A percentile compares a stretch with the other conserved stretches of the same genome.
Conservation (phyloP, 1,284 basidiomycete species). For the Volvariella surrecta region DNA sequence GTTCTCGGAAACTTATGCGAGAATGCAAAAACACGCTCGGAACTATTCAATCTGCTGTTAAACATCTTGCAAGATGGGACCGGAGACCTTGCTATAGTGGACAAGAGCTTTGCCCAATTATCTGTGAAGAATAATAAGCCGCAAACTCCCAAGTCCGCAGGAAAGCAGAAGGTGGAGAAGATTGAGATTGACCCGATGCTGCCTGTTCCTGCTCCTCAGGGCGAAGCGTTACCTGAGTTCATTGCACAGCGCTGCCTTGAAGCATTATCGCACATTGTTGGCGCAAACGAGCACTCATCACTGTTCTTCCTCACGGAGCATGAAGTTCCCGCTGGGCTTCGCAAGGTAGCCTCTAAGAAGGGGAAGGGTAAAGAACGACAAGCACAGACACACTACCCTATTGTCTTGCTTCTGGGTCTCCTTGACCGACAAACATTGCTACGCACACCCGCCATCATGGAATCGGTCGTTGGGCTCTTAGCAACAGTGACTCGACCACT, state of each 20-base stretch:
- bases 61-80: conserved; percentile 93
- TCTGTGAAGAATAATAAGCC: conserved; percentile 64
- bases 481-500: conserved; percentile 83
- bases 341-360: conserved; percentile 65
- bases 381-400: conserved; percentile 81
- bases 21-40: conserved; percentile 86
- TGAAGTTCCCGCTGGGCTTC: conserved; percentile 72
- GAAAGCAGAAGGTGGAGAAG: conserved; percentile 52
- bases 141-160: conserved; percentile 59
- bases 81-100: conserved; percentile 85
- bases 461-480: conserved; percentile 80
- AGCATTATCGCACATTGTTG: conserved; percentile 80
- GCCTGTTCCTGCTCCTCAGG: conserved; percentile 57
- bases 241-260: conserved; percentile 92
- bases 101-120: conserved; percentile 92
- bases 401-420: conserved; percentile 80
- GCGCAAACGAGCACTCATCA: conserved; percentile 73
- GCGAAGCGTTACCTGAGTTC: conserved; percentile 82
- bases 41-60: conserved; percentile 89
- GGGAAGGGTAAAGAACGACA: conserved; percentile 92
- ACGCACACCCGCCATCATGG: conserved; percentile 84
- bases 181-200: conserved; percentile 44
- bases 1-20: conserved; percentile 95
- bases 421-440: conserved; percentile 81
- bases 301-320: conserved; percentile 94